These are phyloP conservation scores for Herpomyces periplanetae DNA, from an alignment of 2,329 filamentous ascomycete species.

Conservation along the genomic window DNA sequence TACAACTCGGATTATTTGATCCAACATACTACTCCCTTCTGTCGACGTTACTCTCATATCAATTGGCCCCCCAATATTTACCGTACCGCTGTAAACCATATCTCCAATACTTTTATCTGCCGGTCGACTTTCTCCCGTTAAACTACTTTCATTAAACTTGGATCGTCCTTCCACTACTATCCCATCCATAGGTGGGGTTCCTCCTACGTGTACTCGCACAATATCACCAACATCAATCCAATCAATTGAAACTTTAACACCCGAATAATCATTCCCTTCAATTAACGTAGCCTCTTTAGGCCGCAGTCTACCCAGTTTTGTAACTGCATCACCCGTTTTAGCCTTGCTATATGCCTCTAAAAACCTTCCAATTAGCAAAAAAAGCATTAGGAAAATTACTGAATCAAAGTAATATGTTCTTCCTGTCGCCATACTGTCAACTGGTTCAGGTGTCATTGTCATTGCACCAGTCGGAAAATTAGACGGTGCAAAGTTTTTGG, in stretches of 20 bases:
- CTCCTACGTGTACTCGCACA: slow-evolving; percentile 34
- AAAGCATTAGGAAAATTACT: slow-evolving; percentile 62
- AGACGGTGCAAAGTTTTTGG: too few species aligned
- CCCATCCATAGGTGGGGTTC: slow-evolving; percentile 54
- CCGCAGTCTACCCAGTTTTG: slow-evolving; percentile 32
- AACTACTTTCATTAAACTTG: slow-evolving; percentile 53
- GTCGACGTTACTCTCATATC: slow-evolving; percentile 21
- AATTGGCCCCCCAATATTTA: slow-evolving; percentile 25
- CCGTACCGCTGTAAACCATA: slow-evolving; percentile 26
- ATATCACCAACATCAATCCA: slow-evolving; percentile 15
- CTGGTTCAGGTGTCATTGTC: slow-evolving; percentile 9
- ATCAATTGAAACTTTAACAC: slow-evolving; percentile 15
- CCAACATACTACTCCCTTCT: slow-evolving; percentile 30
- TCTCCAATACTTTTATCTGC: slow-evolving; percentile 23
- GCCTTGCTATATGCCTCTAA: slow-evolving; percentile 72
- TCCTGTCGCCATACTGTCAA: slow-evolving; percentile 12
- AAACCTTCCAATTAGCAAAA: slow-evolving; percentile 31
- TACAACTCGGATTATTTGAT: slow-evolving; percentile 36
- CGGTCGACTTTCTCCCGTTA: slow-evolving; percentile 36
- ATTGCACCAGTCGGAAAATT: too few species aligned
- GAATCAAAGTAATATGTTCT: slow-evolving; percentile 36
- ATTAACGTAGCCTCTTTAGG: slow-evolving; percentile 36
- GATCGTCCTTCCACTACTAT: slow-evolving; percentile 15
- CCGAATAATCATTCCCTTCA: too few species aligned
- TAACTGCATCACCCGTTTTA: slow-evolving; percentile 50